Evolutionary conservation across 805 yeast species (phyloP), one percentile per base, ranked within the genome.

Genomic region (Saccharomycopsis olivae): DNA sequence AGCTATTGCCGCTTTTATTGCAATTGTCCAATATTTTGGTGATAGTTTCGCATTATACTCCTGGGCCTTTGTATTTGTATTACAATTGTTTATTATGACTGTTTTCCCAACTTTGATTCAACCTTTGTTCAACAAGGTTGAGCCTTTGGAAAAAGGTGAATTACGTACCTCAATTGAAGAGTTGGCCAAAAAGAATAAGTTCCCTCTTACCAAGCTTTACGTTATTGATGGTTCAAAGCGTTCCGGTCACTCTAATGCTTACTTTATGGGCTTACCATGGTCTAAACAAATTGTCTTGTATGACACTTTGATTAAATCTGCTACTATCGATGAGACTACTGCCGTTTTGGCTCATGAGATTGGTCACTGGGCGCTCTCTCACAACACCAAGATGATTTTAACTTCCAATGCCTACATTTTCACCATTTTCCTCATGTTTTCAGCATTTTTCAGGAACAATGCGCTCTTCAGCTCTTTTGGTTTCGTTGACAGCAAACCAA

Each of bases 301-400:
- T 56, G 99, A 92, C 53, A 92, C 96, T 8, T 71, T 92, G 62
- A 79, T 92, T 48, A 75, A 83, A 46, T 80, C 84, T 44, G 78
- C 87, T 25, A 62, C 87, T 23, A 71, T 74, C 21, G 72, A 70
- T 32, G 94, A 92, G 60, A 84, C 87, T 30, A 85, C 87, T 38
- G 96, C 97, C 38, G 95, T 92, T 1, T 68, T 89, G 49, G 97
- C 95, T n/a, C 99, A 92, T 56, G 99, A 92, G 65, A 80, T 92
- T 51, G 99, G 99, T 38, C 99, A 92, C 59, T 92, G 99, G 99
- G 78, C 80, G 52, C 69, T 82, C 57, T 77, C 81, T 43, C 99
- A 92, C 59, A 80, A 88, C 46, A 66, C 88, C n/a, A 78, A 77
- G 56, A 71, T 80, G 69, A 61, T 92, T 53, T 53, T 71, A 4